phyloP scores from a whole-genome alignment of 192 early-diverging fungal species.

The Entomortierella chlamydospora region DNA sequence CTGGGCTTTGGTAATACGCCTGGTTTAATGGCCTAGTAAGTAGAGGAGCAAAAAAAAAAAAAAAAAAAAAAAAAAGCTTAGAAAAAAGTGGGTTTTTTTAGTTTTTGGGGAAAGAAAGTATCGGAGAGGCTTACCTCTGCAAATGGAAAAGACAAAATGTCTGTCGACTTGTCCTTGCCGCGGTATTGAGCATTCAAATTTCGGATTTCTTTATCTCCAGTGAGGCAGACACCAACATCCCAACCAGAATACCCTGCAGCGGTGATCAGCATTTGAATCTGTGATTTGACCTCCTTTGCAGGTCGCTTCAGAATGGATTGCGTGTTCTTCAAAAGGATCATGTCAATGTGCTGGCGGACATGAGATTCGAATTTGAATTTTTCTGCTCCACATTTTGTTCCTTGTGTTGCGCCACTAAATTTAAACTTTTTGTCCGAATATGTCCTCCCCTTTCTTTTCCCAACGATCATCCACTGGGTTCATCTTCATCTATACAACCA shows the following conservation, averaged over 20 bases:
- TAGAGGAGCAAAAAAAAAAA: too few species aligned
- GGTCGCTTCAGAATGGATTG: slow-evolving; percentile 30
- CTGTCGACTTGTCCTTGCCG: slow-evolving; percentile 62
- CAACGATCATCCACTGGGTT: too few species aligned
- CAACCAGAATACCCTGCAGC: slow-evolving; percentile 65
- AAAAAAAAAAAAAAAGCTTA: too few species aligned
- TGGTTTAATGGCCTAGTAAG: slow-evolving; percentile 43
- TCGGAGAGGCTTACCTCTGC: slow-evolving; percentile 37
- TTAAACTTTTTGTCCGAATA: too few species aligned
- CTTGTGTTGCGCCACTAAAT: too few species aligned
- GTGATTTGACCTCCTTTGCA: not conserved
- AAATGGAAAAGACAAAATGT: slow-evolving; percentile 77
- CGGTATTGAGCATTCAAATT: slow-evolving; percentile 67
- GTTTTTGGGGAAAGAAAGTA: too few species aligned
- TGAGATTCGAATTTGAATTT: too few species aligned
- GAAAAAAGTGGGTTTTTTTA: not conserved
- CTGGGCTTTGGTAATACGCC: slow-evolving; percentile 51
- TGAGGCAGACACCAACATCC: slow-evolving; percentile 72
- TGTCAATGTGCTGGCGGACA: not conserved
- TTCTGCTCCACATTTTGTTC: too few species aligned
- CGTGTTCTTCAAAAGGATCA: slow-evolving; percentile 51
- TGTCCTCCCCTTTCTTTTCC: too few species aligned
- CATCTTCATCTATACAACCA: too few species aligned
- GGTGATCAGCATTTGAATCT: slow-evolving; percentile 57
- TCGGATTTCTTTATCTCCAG: slow-evolving; percentile 58